phyloP scores from a whole-genome alignment of 139 green algal genomes.

The Auxenochlorella pyrenoidosa region DNA sequence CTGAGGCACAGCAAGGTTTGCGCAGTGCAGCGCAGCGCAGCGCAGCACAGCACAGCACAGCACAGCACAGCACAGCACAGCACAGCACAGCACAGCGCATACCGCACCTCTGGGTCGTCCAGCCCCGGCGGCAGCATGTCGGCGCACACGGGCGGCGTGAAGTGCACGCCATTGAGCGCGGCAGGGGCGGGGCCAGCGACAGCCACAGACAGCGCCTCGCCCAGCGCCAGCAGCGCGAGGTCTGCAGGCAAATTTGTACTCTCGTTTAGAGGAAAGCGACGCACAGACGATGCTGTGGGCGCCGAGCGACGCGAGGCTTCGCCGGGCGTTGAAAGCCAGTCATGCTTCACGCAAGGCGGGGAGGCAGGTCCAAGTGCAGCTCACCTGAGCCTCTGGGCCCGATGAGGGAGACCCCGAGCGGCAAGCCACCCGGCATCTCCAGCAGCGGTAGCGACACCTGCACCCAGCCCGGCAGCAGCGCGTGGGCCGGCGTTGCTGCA shows the following conservation, averaged over 20 bases:
- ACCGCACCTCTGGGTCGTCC: slow-evolving; percentile 22
- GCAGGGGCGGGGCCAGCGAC: background rate
- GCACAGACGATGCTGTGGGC: too few relatives aligned
- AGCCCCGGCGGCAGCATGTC: slow-evolving; percentile 18
- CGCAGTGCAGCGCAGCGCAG: too few relatives aligned
- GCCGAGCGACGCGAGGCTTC: too few relatives aligned
- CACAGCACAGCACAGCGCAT: background rate
- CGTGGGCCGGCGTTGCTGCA: too few relatives aligned
- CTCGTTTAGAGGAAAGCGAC: too few relatives aligned
- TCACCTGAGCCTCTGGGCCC: slow-evolving; percentile 1
- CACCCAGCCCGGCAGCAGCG: background rate
- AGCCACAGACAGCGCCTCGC: background rate
- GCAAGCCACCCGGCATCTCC: background rate
- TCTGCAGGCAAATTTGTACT: too few relatives aligned
- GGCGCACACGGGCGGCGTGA: background rate
- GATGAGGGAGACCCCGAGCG: slow-evolving; percentile 16
- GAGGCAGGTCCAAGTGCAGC: background rate
- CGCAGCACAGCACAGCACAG: background rate
- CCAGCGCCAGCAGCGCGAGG: background rate
- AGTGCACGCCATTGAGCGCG: slow-evolving; percentile 1
- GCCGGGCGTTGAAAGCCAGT: too few relatives aligned
- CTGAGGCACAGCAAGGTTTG: too few relatives aligned
- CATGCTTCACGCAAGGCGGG: background rate
- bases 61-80: background rate
- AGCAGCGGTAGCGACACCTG: slow-evolving; percentile 21